These are phyloP conservation scores for Mytilinidion resinicola DNA, from an alignment of 495 filamentous ascomycete genomes.

Conservation along the genomic window DNA sequence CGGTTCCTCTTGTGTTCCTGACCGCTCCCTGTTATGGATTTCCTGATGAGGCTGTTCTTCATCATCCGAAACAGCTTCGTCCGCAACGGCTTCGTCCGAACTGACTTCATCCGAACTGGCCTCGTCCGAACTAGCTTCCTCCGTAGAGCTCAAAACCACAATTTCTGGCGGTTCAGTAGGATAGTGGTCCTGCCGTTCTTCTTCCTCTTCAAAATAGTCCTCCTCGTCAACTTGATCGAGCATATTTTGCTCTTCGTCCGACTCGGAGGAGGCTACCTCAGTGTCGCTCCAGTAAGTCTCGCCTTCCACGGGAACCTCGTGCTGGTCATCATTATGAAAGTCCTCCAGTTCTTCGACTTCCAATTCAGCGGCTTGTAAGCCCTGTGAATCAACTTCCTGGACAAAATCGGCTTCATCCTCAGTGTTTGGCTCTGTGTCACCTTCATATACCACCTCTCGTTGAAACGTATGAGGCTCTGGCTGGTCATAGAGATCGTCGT, in stretches of 20 bases:
- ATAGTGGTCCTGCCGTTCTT: too few species aligned
- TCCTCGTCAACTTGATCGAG: not conserved
- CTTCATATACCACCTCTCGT: not conserved
- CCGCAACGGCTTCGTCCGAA: not conserved
- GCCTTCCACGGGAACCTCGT: too few species aligned
- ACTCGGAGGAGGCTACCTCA: too few species aligned
- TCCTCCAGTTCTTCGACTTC: too few species aligned
- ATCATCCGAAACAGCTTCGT: not conserved
- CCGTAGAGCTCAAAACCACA: not conserved
- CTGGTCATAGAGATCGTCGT: conserved; percentile 17
- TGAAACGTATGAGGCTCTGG: conserved; percentile 14
- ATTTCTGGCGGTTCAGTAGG: not conserved
- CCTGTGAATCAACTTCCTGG: conserved; percentile 3
- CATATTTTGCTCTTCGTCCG: not conserved
- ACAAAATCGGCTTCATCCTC: conserved; percentile 6
- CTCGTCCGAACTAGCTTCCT: not conserved
- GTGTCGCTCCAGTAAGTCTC: too few species aligned
- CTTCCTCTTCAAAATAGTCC: not conserved
- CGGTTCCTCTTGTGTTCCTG: not conserved
- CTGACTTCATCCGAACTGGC: not conserved
- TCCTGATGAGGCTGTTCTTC: not conserved
- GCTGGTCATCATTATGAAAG: too few species aligned
- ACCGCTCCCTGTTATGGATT: not conserved
- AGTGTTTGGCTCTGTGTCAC: conserved; percentile 18
- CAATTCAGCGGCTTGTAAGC: not conserved